phyloP scores from a whole-genome alignment of 805 yeast genomes.

The Debaryomyces maramus region DNA sequence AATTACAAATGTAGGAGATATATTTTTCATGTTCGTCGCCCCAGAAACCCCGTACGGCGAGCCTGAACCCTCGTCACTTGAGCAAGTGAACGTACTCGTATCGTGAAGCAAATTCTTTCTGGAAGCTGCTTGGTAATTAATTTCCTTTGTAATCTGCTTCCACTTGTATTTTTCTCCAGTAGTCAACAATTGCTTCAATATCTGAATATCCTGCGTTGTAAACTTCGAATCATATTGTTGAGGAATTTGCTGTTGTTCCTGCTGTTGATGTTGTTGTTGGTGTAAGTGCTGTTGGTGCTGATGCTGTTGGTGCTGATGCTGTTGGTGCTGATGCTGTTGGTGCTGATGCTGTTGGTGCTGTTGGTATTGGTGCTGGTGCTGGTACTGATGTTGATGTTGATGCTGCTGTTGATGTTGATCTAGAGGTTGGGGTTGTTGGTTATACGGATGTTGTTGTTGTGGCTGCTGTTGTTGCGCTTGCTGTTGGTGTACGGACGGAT shows the following conservation, averaged over 20 bases:
- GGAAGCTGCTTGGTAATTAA: conserved; percentile 18
- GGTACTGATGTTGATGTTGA: conserved; percentile 1
- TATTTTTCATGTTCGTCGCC: conserved; percentile 28
- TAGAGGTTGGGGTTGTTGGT: no score
- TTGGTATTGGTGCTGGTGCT: conserved; percentile 4
- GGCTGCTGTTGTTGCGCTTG: background rate
- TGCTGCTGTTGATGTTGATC: background rate
- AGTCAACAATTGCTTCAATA: conserved; percentile 47
- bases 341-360: conserved; percentile 10
- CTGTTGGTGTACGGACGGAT: background rate
- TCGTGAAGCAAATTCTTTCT: conserved; percentile 9
- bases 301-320: conserved; percentile 8
- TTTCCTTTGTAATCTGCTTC: conserved; percentile 53
- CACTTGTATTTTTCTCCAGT: conserved; percentile 59
- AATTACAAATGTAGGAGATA: conserved; percentile 53
- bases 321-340: conserved; percentile 11
- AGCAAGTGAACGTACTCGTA: conserved; percentile 1
- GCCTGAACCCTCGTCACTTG: conserved; percentile 8
- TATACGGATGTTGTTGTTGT: conserved; percentile 2
- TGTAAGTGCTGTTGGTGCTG: conserved; percentile 5
- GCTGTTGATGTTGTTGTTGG: conserved; percentile 5
- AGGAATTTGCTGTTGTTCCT: background rate
- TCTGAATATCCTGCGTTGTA: conserved; percentile 45
- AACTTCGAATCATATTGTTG: conserved; percentile 25
- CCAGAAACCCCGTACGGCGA: conserved; percentile 17